Evolutionary conservation across 441 rosid genomes (phyloP).

Genomic region (Kokia cookei): DNA sequence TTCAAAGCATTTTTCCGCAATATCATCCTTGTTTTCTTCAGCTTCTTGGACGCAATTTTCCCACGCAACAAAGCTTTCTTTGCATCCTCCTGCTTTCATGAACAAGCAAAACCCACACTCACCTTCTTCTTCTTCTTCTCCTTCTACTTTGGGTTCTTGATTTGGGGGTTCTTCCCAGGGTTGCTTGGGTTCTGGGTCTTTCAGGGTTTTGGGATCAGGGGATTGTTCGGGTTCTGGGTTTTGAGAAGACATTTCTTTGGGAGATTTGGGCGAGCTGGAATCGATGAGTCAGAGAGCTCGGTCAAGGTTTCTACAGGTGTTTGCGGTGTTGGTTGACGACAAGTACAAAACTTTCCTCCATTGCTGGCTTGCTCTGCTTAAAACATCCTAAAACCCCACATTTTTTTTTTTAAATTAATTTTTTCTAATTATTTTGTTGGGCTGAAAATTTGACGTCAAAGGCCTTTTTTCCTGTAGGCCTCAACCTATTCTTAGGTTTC

Average conservation of each 20-base stretch:
- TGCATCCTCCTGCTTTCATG: slow-evolving; percentile 93
- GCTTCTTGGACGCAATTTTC: slow-evolving; percentile 68
- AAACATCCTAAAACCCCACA: slow-evolving; percentile 6
- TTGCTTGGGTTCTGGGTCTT: slow-evolving; percentile 6
- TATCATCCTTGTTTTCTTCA: slow-evolving; percentile 50
- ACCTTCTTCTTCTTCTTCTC: slow-evolving; percentile 47
- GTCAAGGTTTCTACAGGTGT: no score
- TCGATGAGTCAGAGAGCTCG: background rate
- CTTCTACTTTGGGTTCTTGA: slow-evolving; percentile 28
- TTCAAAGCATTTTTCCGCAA: slow-evolving; percentile 68
- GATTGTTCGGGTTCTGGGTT: slow-evolving; percentile 24
- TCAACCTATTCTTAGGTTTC: no score
- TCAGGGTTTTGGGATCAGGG: slow-evolving; percentile 5
- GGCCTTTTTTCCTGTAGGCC: no score
- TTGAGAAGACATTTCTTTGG: slow-evolving; percentile 19
- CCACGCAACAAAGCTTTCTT: slow-evolving; percentile 60
- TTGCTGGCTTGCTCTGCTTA: background rate
- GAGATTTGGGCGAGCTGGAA: background rate
- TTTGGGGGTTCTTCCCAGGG: background rate
- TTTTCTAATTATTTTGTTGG: no score
- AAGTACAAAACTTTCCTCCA: background rate
- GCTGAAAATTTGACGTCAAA: no score
- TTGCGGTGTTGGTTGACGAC: background rate
- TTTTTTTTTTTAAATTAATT: no score
- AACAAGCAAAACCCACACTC: slow-evolving; percentile 92